These are phyloP conservation scores for Naganishia sp. DNA, from an alignment of 1,284 basidiomycete genomes.

Conservation along the genomic window DNA sequence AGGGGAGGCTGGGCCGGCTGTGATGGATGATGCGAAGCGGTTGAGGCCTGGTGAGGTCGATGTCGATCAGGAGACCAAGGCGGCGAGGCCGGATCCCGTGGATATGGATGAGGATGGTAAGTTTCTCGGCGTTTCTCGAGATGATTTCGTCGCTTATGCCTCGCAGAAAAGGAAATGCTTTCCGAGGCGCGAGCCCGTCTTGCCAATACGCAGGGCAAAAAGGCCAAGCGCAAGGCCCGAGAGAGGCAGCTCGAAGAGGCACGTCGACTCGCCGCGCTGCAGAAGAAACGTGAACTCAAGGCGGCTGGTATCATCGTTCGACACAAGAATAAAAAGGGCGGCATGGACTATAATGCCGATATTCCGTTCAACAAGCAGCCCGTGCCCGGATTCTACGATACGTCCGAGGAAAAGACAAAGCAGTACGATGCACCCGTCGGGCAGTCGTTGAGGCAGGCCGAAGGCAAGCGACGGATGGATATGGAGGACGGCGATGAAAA, in stretches of 20 bases:
- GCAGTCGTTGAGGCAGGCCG: slow-evolving; percentile 80
- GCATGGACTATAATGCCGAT: slow-evolving; percentile 99
- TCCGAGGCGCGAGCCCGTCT: slow-evolving; percentile 96
- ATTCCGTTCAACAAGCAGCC: slow-evolving; percentile 98
- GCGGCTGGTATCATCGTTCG: slow-evolving; percentile 88
- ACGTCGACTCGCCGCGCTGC: slow-evolving; percentile 85
- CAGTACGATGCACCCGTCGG: slow-evolving; percentile 85
- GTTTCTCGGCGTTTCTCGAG: slow-evolving; percentile 38
- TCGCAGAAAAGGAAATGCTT: slow-evolving; percentile 96
- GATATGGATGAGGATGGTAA: slow-evolving; percentile 99
- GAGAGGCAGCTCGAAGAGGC: slow-evolving; percentile 97
- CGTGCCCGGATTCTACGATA: slow-evolving; percentile 95
- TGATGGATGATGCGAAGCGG: slow-evolving; percentile 81
- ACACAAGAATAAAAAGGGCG: slow-evolving; percentile 89
- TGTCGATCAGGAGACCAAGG: slow-evolving; percentile 97
- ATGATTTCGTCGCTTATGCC: background rate
- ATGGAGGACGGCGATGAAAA: slow-evolving; percentile 83
- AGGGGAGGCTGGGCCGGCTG: slow-evolving; percentile 68
- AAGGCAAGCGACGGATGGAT: slow-evolving; percentile 79
- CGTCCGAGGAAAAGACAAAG: slow-evolving; percentile 89
- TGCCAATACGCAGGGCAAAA: slow-evolving; percentile 99
- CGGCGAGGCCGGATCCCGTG: slow-evolving; percentile 95
- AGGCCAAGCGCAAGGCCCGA: slow-evolving; percentile 96
- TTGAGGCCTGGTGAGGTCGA: slow-evolving; percentile 96
- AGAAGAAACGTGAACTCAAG: slow-evolving; percentile 97